phyloP scores from a whole-genome alignment of 768 basidiomycete species.

The Pulveroboletus sp. region DNA sequence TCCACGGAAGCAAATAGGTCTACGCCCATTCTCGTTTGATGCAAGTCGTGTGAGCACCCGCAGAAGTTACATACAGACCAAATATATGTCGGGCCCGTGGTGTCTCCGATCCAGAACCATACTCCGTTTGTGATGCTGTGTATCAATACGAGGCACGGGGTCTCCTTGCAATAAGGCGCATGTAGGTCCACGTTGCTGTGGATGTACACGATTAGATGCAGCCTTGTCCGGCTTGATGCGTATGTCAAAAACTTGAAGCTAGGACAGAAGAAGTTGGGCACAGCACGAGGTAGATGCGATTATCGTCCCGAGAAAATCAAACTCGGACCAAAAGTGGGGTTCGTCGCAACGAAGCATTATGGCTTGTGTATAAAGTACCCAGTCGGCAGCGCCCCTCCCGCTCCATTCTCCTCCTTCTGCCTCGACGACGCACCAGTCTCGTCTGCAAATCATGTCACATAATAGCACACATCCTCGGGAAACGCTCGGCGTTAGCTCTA shows the following conservation, averaged over 20 bases:
- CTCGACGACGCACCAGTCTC: background rate
- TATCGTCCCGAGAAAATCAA: slow-evolving; percentile 17
- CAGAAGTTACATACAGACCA: background rate
- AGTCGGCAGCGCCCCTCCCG: background rate
- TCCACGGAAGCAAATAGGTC: slow-evolving; percentile 12
- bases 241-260: background rate
- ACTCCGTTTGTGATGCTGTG: background rate
- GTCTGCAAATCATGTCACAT: background rate
- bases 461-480: too few species aligned
- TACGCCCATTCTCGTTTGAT: too few species aligned
- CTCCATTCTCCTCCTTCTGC: background rate
- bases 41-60: too few species aligned
- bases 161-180: slow-evolving; percentile 16
- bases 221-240: background rate
- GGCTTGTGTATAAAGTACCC: slow-evolving; percentile 14
- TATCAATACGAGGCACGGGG: slow-evolving; percentile 5
- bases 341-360: slow-evolving; percentile 5
- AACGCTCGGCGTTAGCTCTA: slow-evolving; percentile 8
- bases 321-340: background rate
- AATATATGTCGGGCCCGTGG: background rate
- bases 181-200: slow-evolving; percentile 25
- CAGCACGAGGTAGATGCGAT: slow-evolving; percentile 7
- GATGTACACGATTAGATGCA: slow-evolving; percentile 1
- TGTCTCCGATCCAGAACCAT: background rate
- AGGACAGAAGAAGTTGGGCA: slow-evolving; percentile 4